phyloP scores from a whole-genome alignment of 768 basidiomycete species.

The Sarcomyxa edulis region DNA sequence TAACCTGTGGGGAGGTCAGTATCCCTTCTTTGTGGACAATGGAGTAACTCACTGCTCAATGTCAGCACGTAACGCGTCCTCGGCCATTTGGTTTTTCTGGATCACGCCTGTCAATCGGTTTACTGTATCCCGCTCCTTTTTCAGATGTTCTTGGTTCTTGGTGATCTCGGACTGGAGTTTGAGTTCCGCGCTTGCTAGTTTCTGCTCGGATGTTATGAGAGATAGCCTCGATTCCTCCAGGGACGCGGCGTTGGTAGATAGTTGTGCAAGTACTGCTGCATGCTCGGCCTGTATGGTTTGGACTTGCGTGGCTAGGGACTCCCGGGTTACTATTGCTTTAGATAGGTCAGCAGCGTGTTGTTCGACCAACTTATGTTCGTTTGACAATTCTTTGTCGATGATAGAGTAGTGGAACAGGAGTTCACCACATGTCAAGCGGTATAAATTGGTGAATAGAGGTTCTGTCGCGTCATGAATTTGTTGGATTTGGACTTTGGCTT shows the following conservation, averaged over 20 bases:
- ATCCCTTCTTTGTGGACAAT: constrained; percentile 3
- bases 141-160: constrained; percentile 28
- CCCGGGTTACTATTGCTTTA: constrained; percentile 32
- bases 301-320: constrained; percentile 36
- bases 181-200: constrained; percentile 19
- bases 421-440: constrained; percentile 28
- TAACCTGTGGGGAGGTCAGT: constrained; percentile 21
- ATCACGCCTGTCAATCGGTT: constrained; percentile 45
- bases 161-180: constrained; percentile 24
- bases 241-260: constrained; percentile 3
- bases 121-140: constrained; percentile 40
- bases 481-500: constrained; percentile 7
- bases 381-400: constrained; percentile 22
- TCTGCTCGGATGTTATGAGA: constrained; percentile 19
- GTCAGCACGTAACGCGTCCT: constrained; percentile 64
- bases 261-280: constrained; percentile 8
- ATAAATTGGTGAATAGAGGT: constrained; percentile 23
- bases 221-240: constrained; percentile 15
- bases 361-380: constrained; percentile 21
- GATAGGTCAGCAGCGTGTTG: constrained; percentile 33
- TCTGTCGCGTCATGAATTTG: constrained; percentile 8
- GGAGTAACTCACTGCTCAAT: constrained; percentile 52
- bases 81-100: constrained; percentile 55
- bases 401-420: constrained; percentile 25
- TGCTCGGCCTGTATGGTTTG: constrained; percentile 34